These are phyloP conservation scores for Didymella segeticola DNA, from an alignment of 2,329 filamentous ascomycete species.

Conservation along the genomic window DNA sequence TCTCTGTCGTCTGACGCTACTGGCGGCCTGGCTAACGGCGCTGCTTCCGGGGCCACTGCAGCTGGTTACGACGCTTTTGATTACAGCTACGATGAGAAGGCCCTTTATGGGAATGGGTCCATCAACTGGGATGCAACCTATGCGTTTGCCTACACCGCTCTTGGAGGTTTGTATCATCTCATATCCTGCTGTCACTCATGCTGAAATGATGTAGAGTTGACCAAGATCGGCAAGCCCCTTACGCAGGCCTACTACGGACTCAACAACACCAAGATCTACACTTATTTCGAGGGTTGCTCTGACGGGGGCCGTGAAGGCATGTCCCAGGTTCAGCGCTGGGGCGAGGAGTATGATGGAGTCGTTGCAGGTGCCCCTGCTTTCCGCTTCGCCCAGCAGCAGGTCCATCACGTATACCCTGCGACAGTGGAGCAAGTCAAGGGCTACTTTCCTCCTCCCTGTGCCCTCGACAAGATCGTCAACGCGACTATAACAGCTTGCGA, in stretches of 20 bases:
- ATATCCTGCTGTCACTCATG: neutral
- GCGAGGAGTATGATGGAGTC: slow-evolving; percentile 57
- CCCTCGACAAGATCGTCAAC: slow-evolving; percentile 61
- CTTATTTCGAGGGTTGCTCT: slow-evolving; percentile 63
- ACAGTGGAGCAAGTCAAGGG: slow-evolving; percentile 50
- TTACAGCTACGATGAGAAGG: slow-evolving; percentile 46
- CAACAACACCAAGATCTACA: slow-evolving; percentile 44
- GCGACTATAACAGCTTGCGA: slow-evolving; percentile 63
- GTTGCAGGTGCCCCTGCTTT: slow-evolving; percentile 58
- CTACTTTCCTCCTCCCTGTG: slow-evolving; percentile 55
- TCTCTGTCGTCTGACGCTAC: slow-evolving; percentile 41
- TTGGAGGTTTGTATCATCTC: slow-evolving; percentile 38
- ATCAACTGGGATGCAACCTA: slow-evolving; percentile 59
- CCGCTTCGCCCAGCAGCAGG: slow-evolving; percentile 55
- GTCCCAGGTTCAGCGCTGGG: slow-evolving; percentile 60
- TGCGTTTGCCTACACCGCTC: slow-evolving; percentile 60
- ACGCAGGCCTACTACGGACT: slow-evolving; percentile 49
- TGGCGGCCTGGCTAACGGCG: slow-evolving; percentile 56
- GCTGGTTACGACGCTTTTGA: slow-evolving; percentile 59
- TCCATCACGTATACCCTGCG: slow-evolving; percentile 51
- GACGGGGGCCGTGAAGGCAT: slow-evolving; percentile 60
- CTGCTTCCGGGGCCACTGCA: slow-evolving; percentile 57
- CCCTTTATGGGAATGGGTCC: slow-evolving; percentile 54
- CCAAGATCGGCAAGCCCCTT: slow-evolving; percentile 55
- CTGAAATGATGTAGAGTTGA: slow-evolving; percentile 52